Conservation (phyloP, 2,329 filamentous ascomycete genomes). For the Aspergillus flavus region DNA sequence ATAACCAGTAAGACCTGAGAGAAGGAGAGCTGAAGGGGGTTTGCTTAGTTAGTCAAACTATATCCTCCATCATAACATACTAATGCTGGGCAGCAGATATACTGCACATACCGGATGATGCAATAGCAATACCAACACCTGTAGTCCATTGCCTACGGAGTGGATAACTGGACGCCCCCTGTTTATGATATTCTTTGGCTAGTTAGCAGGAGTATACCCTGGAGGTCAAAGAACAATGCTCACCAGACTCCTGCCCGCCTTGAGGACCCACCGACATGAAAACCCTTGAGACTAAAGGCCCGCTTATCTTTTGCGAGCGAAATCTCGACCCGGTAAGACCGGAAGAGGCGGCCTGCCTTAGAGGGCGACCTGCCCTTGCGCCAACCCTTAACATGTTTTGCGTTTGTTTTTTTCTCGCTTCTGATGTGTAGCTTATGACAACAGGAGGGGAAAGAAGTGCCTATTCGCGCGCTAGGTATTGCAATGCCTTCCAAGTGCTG, state of each 20-base stretch:
- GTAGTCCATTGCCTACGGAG: background rate
- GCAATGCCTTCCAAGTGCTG: background rate
- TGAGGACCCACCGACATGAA: background rate
- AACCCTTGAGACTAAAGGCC: background rate
- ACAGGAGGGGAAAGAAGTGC: background rate
- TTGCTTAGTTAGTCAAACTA: background rate
- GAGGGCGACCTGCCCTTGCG: background rate
- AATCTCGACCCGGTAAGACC: background rate
- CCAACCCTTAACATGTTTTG: background rate
- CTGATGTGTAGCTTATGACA: background rate
- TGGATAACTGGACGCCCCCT: background rate
- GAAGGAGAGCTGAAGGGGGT: background rate
- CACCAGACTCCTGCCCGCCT: background rate
- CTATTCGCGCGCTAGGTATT: background rate
- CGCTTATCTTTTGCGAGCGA: background rate
- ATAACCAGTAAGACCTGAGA: background rate
- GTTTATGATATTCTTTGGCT: background rate
- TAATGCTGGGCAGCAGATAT: background rate
- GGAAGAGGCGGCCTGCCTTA: background rate
- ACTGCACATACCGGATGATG: background rate
- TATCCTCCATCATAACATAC: background rate
- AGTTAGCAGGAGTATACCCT: background rate
- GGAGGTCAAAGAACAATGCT: background rate
- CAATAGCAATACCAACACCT: background rate
- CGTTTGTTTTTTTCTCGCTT: background rate